These are phyloP conservation scores for Vanderwaltozyma polyspora DNA, from an alignment of 805 yeast genomes.

Conservation along the genomic window DNA sequence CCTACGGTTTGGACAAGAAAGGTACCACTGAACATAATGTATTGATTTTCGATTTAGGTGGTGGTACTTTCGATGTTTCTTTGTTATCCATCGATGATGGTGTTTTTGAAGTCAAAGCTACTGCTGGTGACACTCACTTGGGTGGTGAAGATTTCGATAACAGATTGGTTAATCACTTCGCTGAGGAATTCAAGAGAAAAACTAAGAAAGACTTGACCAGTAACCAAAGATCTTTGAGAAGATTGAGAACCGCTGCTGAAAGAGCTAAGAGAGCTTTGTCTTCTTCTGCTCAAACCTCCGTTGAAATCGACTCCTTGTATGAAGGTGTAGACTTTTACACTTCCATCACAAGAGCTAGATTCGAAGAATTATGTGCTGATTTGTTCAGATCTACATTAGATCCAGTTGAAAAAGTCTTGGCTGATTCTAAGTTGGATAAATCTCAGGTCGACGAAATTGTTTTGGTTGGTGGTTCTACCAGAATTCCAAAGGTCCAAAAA, in stretches of 20 bases:
- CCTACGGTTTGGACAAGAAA: too few relatives aligned
- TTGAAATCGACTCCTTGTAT: conserved; percentile 87
- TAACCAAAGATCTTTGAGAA: conserved; percentile 93
- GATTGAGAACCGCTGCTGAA: too few relatives aligned
- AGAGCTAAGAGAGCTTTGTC: too few relatives aligned
- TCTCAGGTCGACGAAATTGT: conserved; percentile 85
- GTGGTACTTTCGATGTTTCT: too few relatives aligned
- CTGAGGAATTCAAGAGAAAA: conserved; percentile 90
- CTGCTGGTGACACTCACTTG: too few relatives aligned
- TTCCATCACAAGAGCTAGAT: too few relatives aligned
- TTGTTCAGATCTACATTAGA: conserved; percentile 87
- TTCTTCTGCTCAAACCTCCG: too few relatives aligned
- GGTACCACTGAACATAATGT: too few relatives aligned
- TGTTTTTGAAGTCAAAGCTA: conserved; percentile 91
- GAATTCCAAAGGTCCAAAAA: too few relatives aligned
- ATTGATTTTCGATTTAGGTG: too few relatives aligned
- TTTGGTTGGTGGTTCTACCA: conserved; percentile 94
- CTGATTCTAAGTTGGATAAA: conserved; percentile 84
- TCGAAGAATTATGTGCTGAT: too few relatives aligned
- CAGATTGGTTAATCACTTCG: conserved; percentile 85
- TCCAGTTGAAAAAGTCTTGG: too few relatives aligned
- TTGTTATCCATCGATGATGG: conserved; percentile 90
- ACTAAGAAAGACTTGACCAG: conserved; percentile 80
- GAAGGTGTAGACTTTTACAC: conserved; percentile 96
- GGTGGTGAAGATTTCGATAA: conserved; percentile 94